Conservation (phyloP, 176 grass and related monocot species). For the Melocanna baccifera region DNA sequence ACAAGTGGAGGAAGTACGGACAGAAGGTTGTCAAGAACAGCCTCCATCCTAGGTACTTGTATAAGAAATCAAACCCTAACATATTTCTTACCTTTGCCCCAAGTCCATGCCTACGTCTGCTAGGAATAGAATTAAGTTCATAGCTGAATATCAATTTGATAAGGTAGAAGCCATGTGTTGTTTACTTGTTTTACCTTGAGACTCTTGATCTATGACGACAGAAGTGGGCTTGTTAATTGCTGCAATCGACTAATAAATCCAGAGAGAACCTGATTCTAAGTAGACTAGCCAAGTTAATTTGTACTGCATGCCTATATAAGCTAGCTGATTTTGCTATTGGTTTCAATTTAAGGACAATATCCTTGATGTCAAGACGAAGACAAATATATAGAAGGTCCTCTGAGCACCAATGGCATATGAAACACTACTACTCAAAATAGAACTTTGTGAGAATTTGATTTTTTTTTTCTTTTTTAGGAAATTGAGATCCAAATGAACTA, state of each 20-base stretch:
- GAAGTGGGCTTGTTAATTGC: background rate
- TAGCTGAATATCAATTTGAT: background rate
- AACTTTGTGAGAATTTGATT: background rate
- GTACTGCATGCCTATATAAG: background rate
- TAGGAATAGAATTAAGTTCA: background rate
- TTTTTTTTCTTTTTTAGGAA: background rate
- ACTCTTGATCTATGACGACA: background rate
- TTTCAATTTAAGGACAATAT: background rate
- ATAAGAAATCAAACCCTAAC: background rate
- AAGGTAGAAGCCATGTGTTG: background rate
- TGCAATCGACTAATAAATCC: background rate
- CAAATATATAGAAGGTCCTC: background rate
- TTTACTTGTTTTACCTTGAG: background rate
- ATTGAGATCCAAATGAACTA: background rate
- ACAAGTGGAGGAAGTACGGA: conserved; percentile 99
- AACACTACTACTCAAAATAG: background rate
- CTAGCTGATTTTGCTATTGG: background rate
- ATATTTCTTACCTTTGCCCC: background rate
- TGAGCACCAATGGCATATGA: background rate
- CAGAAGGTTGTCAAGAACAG: conserved; percentile 99
- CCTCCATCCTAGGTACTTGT: conserved; percentile 81
- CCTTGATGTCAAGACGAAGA: background rate
- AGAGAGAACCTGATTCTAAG: background rate
- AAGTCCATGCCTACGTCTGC: background rate
- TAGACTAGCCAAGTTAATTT: background rate